These are phyloP conservation scores for Pythium plurisporium DNA, from an alignment of 352 stramenopile genomes.

Conservation along the genomic window DNA sequence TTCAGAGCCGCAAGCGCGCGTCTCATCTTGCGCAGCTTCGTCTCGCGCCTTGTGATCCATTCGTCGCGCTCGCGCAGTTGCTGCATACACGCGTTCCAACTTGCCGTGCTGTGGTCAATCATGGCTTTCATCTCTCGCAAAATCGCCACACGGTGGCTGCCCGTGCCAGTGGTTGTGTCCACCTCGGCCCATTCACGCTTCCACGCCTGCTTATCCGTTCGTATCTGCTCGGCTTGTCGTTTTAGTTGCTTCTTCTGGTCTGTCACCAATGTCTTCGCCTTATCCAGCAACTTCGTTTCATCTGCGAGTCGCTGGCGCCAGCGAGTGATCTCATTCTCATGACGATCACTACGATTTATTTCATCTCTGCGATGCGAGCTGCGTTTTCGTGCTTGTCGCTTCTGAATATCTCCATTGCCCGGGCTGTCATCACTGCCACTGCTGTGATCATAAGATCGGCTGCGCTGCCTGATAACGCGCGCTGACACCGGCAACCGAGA, in stretches of 20 bases:
- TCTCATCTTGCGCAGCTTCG: slow-evolving; percentile 34
- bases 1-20: slow-evolving; percentile 9
- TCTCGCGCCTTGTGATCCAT: slow-evolving; percentile 47
- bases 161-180: not conserved
- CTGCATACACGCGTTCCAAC: slow-evolving; percentile 41
- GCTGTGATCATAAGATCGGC: not conserved
- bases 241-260: slow-evolving; percentile 48
- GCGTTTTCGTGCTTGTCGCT: slow-evolving; percentile 1
- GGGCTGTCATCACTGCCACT: not conserved
- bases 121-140: slow-evolving; percentile 57
- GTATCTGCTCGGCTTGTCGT: slow-evolving; percentile 50
- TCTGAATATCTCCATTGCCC: not conserved
- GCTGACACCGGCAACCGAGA: not conserved
- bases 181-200: slow-evolving; percentile 24
- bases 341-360: not conserved
- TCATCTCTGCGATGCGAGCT: not conserved
- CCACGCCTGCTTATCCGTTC: slow-evolving; percentile 50
- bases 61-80: slow-evolving; percentile 45
- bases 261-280: slow-evolving; percentile 33
- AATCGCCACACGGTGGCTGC: slow-evolving; percentile 25
- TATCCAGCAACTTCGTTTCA: slow-evolving; percentile 42
- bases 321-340: slow-evolving; percentile 7
- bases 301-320: slow-evolving; percentile 46
- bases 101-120: slow-evolving; percentile 43
- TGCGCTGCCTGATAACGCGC: not conserved